Conservation (phyloP, 768 basidiomycete species). For the Lactarius akahatsu region DNA sequence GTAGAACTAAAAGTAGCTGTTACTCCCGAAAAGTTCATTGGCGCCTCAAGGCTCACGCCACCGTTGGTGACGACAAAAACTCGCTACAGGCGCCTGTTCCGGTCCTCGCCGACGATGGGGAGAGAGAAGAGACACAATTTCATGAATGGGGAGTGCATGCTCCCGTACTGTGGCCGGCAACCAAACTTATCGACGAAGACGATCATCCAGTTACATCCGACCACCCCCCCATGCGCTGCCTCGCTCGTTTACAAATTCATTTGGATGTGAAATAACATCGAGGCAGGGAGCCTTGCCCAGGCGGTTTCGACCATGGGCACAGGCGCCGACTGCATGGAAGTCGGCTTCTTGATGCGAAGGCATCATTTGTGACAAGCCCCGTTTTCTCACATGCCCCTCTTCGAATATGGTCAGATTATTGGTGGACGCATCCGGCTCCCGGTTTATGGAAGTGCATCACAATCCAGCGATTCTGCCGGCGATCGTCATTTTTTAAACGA, state of each 20-base stretch:
- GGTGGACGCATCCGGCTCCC: not conserved
- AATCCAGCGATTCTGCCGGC: not conserved
- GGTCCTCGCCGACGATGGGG: not conserved
- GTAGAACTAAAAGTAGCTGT: not conserved
- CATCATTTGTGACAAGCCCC: not conserved
- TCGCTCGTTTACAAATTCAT: not conserved
- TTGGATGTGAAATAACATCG: constrained; percentile 5
- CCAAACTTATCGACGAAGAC: not conserved
- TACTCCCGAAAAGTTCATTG: not conserved
- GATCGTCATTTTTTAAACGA: not conserved
- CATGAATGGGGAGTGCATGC: not conserved
- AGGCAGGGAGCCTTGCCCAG: not conserved
- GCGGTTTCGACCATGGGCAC: not conserved
- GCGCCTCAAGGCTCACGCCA: constrained; percentile 16
- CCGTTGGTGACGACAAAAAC: constrained; percentile 11
- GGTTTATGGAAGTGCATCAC: not conserved
- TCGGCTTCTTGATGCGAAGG: constrained; percentile 9
- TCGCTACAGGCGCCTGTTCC: constrained; percentile 16
- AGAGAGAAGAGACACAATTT: not conserved
- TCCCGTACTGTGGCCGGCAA: constrained; percentile 1
- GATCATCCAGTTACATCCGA: constrained; percentile 7
- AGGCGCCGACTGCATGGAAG: constrained; percentile 5
- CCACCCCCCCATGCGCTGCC: constrained; percentile 2
- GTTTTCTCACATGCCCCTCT: not conserved
- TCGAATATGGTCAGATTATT: constrained; percentile 2